These are phyloP conservation scores for Laetiporus sulphureus DNA, from an alignment of 1,284 basidiomycete species.

Conservation along the genomic window DNA sequence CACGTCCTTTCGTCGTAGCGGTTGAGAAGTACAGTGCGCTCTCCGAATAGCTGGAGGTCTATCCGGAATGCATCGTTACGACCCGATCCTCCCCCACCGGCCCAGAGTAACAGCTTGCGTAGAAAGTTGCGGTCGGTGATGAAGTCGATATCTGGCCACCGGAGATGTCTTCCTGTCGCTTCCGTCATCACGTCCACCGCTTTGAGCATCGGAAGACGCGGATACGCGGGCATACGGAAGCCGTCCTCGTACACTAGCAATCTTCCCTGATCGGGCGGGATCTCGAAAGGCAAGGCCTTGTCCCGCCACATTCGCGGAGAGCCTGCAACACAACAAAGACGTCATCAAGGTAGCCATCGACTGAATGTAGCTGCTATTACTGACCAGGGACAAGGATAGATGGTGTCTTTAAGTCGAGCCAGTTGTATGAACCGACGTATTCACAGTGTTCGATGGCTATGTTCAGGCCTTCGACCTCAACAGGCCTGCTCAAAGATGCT, in stretches of 20 bases:
- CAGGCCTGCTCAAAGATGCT: too few relatives aligned
- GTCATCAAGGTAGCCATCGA: neutral
- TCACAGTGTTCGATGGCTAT: too few relatives aligned
- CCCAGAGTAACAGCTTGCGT: constrained; percentile 50
- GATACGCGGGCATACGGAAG: constrained; percentile 32
- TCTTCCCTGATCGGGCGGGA: constrained; percentile 40
- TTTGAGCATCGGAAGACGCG: constrained; percentile 41
- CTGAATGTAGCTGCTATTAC: neutral
- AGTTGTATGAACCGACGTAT: neutral
- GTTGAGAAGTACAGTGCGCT: constrained; percentile 44
- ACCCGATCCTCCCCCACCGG: constrained; percentile 27
- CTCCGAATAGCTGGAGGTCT: constrained; percentile 47
- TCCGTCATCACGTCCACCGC: constrained; percentile 38
- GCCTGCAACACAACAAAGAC: constrained; percentile 21
- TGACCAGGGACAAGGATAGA: neutral
- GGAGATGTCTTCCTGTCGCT: constrained; percentile 24
- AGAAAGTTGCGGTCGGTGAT: constrained; percentile 53
- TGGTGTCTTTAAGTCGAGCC: neutral
- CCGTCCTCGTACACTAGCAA: constrained; percentile 45
- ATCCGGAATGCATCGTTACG: constrained; percentile 41
- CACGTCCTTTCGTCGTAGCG: constrained; percentile 21
- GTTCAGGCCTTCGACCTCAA: too few relatives aligned
- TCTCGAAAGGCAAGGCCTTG: constrained; percentile 35
- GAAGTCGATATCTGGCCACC: constrained; percentile 45
- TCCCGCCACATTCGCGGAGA: constrained; percentile 46